Evolutionary conservation across 140 eudicot species (phyloP).

Genomic region (Bidens hawaiensis): DNA sequence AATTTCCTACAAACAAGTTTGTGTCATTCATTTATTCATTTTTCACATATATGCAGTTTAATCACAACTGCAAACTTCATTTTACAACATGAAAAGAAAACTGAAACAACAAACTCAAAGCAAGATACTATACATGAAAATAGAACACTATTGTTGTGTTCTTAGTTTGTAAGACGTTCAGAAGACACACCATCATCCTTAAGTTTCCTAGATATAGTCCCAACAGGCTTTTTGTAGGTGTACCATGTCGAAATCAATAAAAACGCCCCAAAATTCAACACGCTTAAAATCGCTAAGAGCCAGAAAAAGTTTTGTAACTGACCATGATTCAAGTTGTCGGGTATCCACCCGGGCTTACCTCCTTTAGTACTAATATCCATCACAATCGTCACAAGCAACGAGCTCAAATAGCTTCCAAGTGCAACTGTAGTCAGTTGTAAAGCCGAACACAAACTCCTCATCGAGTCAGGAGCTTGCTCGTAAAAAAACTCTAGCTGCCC

Average conservation of each 20-base stretch:
- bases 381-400: slow-evolving; percentile 57
- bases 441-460: slow-evolving; percentile 73
- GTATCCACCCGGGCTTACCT: slow-evolving; percentile 76
- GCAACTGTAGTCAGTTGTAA: slow-evolving; percentile 55
- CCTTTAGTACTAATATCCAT: slow-evolving; percentile 44
- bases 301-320: slow-evolving; percentile 60
- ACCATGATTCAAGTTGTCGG: slow-evolving; percentile 67
- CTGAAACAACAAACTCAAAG: neutral
- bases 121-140: neutral
- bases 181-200: slow-evolving; percentile 11
- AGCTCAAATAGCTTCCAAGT: slow-evolving; percentile 63
- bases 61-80: neutral
- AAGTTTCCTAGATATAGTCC: slow-evolving; percentile 21
- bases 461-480: slow-evolving; percentile 81
- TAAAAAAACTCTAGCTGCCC: slow-evolving; percentile 79
- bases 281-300: slow-evolving; percentile 62
- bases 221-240: slow-evolving; percentile 53
- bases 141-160: neutral
- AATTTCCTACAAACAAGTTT: no score
- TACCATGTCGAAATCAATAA: slow-evolving; percentile 48
- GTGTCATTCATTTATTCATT: neutral
- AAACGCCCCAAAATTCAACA: slow-evolving; percentile 48
- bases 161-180: slow-evolving; percentile 8
- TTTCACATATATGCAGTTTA: neutral
- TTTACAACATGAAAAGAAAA: slow-evolving; percentile 2